Percentiles rank a stretch among this genome's conserved stretches.
These are phyloP conservation scores for Polysphondylium violaceum DNA, from an alignment of 78 protist species.

Conservation along the genomic window DNA sequence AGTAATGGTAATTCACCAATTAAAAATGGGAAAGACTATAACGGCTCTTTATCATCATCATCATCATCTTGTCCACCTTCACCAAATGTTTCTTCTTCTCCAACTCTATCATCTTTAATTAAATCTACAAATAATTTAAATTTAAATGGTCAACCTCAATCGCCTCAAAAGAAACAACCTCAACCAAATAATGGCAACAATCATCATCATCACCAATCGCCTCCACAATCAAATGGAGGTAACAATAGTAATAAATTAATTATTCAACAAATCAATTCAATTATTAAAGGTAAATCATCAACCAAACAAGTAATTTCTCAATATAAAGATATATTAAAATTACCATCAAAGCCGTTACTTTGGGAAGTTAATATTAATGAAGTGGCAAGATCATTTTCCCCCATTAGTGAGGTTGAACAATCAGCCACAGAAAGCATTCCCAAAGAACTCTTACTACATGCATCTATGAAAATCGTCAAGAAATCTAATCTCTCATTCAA, in stretches of 20 bases:
- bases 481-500: conserved; percentile 29
- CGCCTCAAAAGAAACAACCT: no score
- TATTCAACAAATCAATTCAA: conserved; percentile 2
- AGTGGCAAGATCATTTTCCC: no score
- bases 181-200: no score
- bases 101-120: neutral
- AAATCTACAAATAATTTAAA: no score
- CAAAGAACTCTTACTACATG: neutral
- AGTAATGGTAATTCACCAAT: neutral
- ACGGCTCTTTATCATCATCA: no score
- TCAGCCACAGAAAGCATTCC: neutral
- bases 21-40: no score
- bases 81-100: neutral
- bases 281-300: conserved; percentile 1
- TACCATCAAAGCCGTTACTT: no score
- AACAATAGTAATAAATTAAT: conserved; percentile 3
- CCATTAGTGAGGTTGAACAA: no score
- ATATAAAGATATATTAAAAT: no score
- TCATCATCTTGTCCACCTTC: neutral
- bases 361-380: no score
- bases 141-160: no score
- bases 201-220: neutral
- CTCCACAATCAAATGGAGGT: neutral
- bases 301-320: neutral
- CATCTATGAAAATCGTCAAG: conserved; percentile 8